These are phyloP conservation scores for Fusarium sp. DNA, from an alignment of 2,329 filamentous ascomycete genomes.

Conservation along the genomic window DNA sequence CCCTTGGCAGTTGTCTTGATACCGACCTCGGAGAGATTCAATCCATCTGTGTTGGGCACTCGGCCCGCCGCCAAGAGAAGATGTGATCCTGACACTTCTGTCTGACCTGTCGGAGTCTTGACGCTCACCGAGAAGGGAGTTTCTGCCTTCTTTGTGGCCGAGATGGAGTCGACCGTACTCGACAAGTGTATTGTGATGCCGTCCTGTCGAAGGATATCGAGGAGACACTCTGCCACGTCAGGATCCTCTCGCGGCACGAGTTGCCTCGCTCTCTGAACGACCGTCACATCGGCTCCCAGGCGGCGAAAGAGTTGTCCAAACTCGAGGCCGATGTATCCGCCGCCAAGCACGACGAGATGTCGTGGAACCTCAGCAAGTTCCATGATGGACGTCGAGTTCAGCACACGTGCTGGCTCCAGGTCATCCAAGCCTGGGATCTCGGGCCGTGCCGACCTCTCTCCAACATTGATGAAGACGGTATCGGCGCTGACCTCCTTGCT, in stretches of 20 bases:
- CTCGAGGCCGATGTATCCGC: conserved; percentile 64
- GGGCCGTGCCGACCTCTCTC: conserved; percentile 55
- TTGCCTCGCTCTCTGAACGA: conserved; percentile 56
- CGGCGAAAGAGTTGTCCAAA: conserved; percentile 64
- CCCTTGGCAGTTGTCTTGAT: conserved; percentile 54
- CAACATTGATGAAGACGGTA: conserved; percentile 59
- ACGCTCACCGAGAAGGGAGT: conserved; percentile 31
- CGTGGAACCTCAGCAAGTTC: conserved; percentile 58
- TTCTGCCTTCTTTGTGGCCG: conserved; percentile 6
- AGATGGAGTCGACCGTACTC: conserved; percentile 45
- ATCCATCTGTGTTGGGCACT: conserved; percentile 58
- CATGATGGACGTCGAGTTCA: conserved; percentile 60
- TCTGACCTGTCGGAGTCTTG: conserved; percentile 33
- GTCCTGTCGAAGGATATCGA: conserved; percentile 57
- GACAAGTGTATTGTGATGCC: conserved; percentile 56
- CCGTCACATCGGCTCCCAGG: conserved; percentile 59
- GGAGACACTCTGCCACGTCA: conserved; percentile 57
- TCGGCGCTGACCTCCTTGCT: conserved; percentile 50
- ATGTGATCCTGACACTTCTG: conserved; percentile 54
- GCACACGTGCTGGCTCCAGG: conserved; percentile 48
- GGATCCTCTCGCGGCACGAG: conserved; percentile 58
- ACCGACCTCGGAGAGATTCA: conserved; percentile 54
- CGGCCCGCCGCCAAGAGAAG: conserved; percentile 62
- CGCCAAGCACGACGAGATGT: conserved; percentile 63
- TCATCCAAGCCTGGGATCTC: conserved; percentile 50